Evolutionary conservation across 2,329 filamentous ascomycete genomes (phyloP), one percentile per base, ranked within the genome.

Genomic region (Alternaria sp.): DNA sequence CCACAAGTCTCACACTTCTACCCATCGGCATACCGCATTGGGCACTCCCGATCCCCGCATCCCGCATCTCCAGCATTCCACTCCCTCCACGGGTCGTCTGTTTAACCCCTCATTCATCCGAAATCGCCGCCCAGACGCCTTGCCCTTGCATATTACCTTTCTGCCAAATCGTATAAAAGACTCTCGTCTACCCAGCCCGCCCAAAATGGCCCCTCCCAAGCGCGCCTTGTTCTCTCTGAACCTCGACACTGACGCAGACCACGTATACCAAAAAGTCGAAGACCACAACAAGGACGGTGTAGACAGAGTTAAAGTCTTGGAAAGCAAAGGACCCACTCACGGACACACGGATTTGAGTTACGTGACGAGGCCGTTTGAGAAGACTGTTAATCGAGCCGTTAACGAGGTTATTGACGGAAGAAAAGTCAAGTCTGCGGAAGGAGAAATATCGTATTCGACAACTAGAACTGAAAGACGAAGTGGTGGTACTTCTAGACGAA

Each of bases 241-340:
- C 54, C 68, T 81, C 60, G 73, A 79, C 57, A 79, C 78, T 20
- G 73, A 81, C 67, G 70, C 76, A 25, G 74, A 80, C 32, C 74
- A 79, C 63, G 69, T 80, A 18, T 74, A 75, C 66, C 73, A 79
- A 44, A 76, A 76, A 59, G 70, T 80, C 56, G 67, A 74, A 43
- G 67, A 80, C 61, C 74, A 79, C 41, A 77, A 70, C 38, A 77
- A 72, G 45, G 64, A 67, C 43, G 70, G 69, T 52, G 60, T 60
- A 20, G 75, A 77, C 54, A 71, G 74, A 54, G 70, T 75, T 34
- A 79, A 76, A 63, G 68, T 77, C 36, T 50, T 79, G 41, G 75
- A 80, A 48, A 72, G 69, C 34, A 69, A 67, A 54, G 77, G 77
- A 34, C 79, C 80, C 3, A 71, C 72, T 16, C 57, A 67, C 22